Evolutionary conservation across 2,329 filamentous ascomycete species (phyloP), one percentile per base, ranked within the genome.

Genomic region (Fusarium lyarnte): DNA sequence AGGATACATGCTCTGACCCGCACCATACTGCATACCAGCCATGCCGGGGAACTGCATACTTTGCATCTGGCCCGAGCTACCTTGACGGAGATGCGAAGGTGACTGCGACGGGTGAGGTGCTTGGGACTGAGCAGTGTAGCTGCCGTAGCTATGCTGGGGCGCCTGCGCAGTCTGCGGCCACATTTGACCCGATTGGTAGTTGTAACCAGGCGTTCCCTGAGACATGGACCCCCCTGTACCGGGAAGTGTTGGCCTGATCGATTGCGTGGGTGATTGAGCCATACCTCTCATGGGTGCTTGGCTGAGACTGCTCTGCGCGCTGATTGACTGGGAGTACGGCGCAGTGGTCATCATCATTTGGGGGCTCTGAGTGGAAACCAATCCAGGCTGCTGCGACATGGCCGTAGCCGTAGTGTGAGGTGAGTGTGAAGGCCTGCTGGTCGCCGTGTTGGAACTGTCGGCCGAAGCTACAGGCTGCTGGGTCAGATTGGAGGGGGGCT

Each of bases 221-320:
- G 80, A 85, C 79, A 90, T 83, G 74, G 80, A 85, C 54, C 83
- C 85, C 11, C 87, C 82, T 47, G 89, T 85, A 58, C 86, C 87
- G 79, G 89, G 83, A 55, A 87, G 82, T 58, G 92, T 90, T 72
- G 92, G 89, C 75, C 91, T 88, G 73, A 88, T 91, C 81, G 93
- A 89, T 78, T 92, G 88, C 82, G 81, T 82, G 74, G 80, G 78
- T 75, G 71, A 78, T 59, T 73, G 89, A 71, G 89, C 88, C 83
- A 92, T 91, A 78, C 88, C 87, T 82, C 93, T 90, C 81, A 94
- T 90, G 29, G 86, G 90, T 29, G 93, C 91, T 79, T 94, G 92
- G 35, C 88, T 88, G 79, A 94, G 90, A 42, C 91, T 87, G 78
- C 89, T 91, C 78, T 93, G 93, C 39, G 91, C 88, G 78, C 93